Conservation (phyloP, 441 rosid species). For the Macaranga tanarius region DNA sequence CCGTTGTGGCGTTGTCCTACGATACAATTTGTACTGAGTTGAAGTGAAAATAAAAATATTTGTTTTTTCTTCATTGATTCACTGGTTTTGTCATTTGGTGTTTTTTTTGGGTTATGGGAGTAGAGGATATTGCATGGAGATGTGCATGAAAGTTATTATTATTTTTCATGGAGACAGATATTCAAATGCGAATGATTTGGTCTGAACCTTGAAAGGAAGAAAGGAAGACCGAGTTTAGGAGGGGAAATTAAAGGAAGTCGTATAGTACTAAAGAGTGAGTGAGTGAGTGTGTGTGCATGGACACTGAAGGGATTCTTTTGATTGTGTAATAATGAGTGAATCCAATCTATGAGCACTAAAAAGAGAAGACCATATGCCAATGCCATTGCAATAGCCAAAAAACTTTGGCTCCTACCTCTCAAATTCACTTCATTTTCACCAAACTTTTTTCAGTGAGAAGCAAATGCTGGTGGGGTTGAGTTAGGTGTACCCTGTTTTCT, state of each 20-base stretch:
- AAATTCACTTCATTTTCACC: constrained; percentile 21
- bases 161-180: constrained; percentile 41
- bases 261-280: neutral
- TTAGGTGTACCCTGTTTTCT: neutral
- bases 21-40: too few species aligned
- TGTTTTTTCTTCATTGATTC: neutral
- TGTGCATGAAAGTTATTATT: constrained; percentile 30
- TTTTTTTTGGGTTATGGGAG: neutral
- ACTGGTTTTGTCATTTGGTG: neutral
- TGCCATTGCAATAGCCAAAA: neutral
- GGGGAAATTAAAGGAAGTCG: constrained; percentile 15
- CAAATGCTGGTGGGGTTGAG: constrained; percentile 15
- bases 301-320: constrained; percentile 32
- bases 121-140: constrained; percentile 32
- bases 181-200: constrained; percentile 56
- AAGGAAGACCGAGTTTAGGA: constrained; percentile 23
- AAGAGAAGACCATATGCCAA: neutral
- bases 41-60: neutral
- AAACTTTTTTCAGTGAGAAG: constrained; percentile 13
- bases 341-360: constrained; percentile 27
- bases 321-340: constrained; percentile 52
- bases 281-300: constrained; percentile 19
- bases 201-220: constrained; percentile 28
- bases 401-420: neutral
- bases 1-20: too few species aligned